phyloP scores from a whole-genome alignment of 139 green algal species.

The Nannochloris sp. region DNA sequence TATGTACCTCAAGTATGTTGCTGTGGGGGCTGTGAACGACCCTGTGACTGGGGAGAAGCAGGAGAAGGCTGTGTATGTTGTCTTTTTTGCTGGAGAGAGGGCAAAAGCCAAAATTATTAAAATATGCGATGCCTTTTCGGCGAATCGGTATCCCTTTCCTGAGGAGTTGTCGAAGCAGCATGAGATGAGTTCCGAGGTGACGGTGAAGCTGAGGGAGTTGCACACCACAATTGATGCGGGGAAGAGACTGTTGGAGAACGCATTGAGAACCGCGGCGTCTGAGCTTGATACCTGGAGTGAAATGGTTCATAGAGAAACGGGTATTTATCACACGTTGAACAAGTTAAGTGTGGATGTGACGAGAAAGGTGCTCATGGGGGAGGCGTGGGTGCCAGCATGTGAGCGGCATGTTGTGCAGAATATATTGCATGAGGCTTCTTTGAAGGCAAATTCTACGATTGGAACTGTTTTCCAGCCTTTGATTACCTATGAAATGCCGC shows the following conservation, averaged over 20 bases:
- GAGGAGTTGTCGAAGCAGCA: constrained; percentile 79
- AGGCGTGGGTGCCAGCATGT: constrained; percentile 82
- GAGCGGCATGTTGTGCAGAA: constrained; percentile 50
- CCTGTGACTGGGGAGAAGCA: constrained; percentile 69
- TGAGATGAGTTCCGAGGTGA: constrained; percentile 84
- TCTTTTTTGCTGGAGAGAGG: constrained; percentile 95
- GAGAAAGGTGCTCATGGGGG: constrained; percentile 84
- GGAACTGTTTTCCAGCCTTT: constrained; percentile 86
- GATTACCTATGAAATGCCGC: constrained; percentile 71
- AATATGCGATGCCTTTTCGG: constrained; percentile 85
- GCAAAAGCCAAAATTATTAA: constrained; percentile 87
- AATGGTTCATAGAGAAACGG: constrained; percentile 76
- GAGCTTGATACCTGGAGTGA: constrained; percentile 55
- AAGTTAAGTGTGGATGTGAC: constrained; percentile 89
- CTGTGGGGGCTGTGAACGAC: constrained; percentile 55
- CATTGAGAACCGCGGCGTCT: constrained; percentile 60
- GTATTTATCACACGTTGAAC: constrained; percentile 97
- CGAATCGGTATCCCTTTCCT: constrained; percentile 96
- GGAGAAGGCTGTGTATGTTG: constrained; percentile 93
- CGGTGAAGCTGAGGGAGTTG: constrained; percentile 77
- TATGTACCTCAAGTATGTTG: constrained; percentile 71
- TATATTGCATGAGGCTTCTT: constrained; percentile 48
- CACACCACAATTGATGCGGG: constrained; percentile 82
- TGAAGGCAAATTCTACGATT: constrained; percentile 37
- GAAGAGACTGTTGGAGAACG: constrained; percentile 51